These are phyloP conservation scores for Agaricus blazei DNA, from an alignment of 768 basidiomycete species.

Conservation along the genomic window DNA sequence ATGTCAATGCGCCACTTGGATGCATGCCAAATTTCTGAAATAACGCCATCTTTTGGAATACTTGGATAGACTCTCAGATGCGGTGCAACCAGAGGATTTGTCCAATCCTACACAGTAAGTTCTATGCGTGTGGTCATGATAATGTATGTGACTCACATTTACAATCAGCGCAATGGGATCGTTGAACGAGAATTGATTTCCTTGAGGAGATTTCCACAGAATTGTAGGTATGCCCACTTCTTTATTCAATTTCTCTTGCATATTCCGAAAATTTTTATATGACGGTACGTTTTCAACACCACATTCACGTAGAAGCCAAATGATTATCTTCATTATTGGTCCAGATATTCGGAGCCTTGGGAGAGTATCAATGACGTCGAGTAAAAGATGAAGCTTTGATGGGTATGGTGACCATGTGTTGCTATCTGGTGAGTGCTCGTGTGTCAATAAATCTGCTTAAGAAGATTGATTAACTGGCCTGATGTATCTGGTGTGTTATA, in stretches of 20 bases:
- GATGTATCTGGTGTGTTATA: too few species aligned
- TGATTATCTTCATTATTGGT: slow-evolving; percentile 22
- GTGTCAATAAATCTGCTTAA: too few species aligned
- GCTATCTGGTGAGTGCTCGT: not conserved
- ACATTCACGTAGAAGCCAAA: slow-evolving; percentile 24
- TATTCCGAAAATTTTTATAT: slow-evolving; percentile 16
- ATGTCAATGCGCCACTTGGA: slow-evolving; percentile 21
- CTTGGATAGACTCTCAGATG: slow-evolving; percentile 25
- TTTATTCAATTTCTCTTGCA: slow-evolving; percentile 16
- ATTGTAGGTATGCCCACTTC: slow-evolving; percentile 16
- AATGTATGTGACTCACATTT: slow-evolving; percentile 15
- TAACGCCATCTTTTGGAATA: slow-evolving; percentile 17
- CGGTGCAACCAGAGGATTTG: slow-evolving; percentile 20
- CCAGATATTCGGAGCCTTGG: slow-evolving; percentile 24
- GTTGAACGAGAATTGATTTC: slow-evolving; percentile 26
- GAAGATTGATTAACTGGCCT: too few species aligned
- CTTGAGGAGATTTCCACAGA: slow-evolving; percentile 17
- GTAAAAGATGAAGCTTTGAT: slow-evolving; percentile 15
- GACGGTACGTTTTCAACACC: slow-evolving; percentile 25
- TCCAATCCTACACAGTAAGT: slow-evolving; percentile 21
- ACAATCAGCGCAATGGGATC: slow-evolving; percentile 20
- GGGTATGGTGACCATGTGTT: slow-evolving; percentile 13
- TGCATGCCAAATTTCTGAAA: slow-evolving; percentile 28
- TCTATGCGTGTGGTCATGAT: not conserved
- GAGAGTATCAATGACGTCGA: slow-evolving; percentile 28